Base-by-base conservation (phyloP, 129 eudicot species). In the Flaveria robusta region DNA sequence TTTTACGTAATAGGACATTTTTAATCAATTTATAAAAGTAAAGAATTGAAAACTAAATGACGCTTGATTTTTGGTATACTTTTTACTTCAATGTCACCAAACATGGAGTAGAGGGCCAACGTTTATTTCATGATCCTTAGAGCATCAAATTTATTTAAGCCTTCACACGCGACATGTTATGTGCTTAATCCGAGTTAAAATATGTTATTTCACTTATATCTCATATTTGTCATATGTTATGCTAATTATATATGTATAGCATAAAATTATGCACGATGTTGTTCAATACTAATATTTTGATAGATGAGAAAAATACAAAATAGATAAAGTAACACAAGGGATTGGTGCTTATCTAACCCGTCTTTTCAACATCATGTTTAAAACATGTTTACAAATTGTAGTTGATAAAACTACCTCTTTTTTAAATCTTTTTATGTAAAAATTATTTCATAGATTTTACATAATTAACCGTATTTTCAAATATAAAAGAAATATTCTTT, bases 51-150 rank as follows among this genome's bases (percentile, higher is more conserved):
- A 37, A 6, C 34, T 11, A 11, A 56, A 18, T 22, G 47, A 64
- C 66, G 80, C 50, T 66, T 34, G 80, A 51, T 29, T 34, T 31
- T 50, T 71, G 80, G 73, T 65, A 64, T 50, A 29, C 4, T 46
- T 27, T 18, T 27, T 47, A 75, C 34, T 64, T 29, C 13, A 49
- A 45, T 75, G 80, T 76, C 80, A 66, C 80, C 80, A 31, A 10
- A 13, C 1, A 49, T 76, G 80, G 22, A 26, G 79, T 75, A 75
- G 72, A 75, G 27, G 52, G 42, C 66, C 52, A 67, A 76, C 74
- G 66, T 51, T 50, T 50, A 65, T 76, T 76, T 65, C 66, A 54
- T 76, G 73, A 76, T 66, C 39, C 80, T 37, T 11, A 10, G 49
- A 47, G 16, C 52, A 12, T 47, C 18, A 11, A 11, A 47, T 13